Conservation (phyloP, 306 rosid genomes). For the Potentilla sterilis region DNA sequence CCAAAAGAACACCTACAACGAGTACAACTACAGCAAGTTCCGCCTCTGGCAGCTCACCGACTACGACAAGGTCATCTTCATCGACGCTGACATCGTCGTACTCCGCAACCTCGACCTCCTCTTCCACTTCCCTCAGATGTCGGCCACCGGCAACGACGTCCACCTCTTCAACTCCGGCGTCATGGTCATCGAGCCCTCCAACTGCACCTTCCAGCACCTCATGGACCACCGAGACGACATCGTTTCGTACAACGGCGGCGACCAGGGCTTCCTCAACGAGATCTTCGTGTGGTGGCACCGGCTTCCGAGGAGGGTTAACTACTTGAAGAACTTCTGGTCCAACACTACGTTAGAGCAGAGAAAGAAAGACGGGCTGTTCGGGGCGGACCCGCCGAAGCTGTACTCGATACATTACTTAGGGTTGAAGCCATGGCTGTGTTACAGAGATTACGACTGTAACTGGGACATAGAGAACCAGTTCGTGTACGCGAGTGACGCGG, state of each 20-base stretch:
- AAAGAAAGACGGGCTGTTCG: slow-evolving; percentile 61
- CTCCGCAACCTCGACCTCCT: slow-evolving; percentile 78
- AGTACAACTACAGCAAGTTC: slow-evolving; percentile 94
- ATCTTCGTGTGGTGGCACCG: slow-evolving; percentile 99
- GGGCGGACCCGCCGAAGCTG: slow-evolving; percentile 69
- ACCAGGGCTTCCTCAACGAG: slow-evolving; percentile 90
- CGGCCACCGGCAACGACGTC: slow-evolving; percentile 85
- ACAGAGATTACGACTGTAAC: slow-evolving; percentile 89
- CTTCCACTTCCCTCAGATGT: slow-evolving; percentile 80
- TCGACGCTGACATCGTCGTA: slow-evolving; percentile 82
- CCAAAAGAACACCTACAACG: slow-evolving; percentile 63
- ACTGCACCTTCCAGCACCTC: slow-evolving; percentile 62
- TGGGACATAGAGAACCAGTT: slow-evolving; percentile 64
- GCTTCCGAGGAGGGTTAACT: slow-evolving; percentile 80
- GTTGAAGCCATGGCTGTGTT: slow-evolving; percentile 86
- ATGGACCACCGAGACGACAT: slow-evolving; percentile 54
- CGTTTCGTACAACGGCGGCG: slow-evolving; percentile 87
- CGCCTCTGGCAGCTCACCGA: slow-evolving; percentile 87
- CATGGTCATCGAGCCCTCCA: slow-evolving; percentile 89
- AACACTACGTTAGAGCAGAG: slow-evolving; percentile 61
- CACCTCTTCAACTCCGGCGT: slow-evolving; percentile 86
- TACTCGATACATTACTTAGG: slow-evolving; percentile 80
- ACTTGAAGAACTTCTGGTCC: slow-evolving; percentile 82
- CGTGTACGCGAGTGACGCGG: slow-evolving; percentile 90
- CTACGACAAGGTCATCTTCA: slow-evolving; percentile 68